phyloP scores from a whole-genome alignment of 352 stramenopile species.

The Pythium plurisporium region DNA sequence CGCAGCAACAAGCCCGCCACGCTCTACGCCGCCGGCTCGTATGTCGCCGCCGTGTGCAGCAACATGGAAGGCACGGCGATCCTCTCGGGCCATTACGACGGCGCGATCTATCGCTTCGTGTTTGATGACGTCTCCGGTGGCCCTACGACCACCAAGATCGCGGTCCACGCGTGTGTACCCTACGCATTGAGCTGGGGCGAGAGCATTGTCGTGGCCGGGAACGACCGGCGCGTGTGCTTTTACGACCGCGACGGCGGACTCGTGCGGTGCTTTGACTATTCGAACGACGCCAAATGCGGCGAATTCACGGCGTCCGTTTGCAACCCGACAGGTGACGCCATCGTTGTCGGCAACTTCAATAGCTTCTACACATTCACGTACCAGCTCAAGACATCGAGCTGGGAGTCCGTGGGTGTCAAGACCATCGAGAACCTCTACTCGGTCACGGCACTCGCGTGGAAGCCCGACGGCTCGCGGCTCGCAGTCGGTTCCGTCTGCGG shows the following conservation, averaged over 20 bases:
- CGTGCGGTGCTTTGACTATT: conserved; percentile 90
- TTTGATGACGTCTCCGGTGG: conserved; percentile 86
- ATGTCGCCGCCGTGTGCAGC: conserved; percentile 80
- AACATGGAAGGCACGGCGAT: conserved; percentile 86
- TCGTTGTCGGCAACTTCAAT: conserved; percentile 94
- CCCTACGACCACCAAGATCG: conserved; percentile 82
- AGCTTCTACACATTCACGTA: conserved; percentile 90
- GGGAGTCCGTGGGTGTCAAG: conserved; percentile 81
- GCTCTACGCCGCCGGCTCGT: conserved; percentile 84
- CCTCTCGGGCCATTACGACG: conserved; percentile 90
- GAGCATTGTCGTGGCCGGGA: conserved; percentile 88
- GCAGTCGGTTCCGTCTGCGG: conserved; percentile 90
- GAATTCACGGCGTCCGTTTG: conserved; percentile 80
- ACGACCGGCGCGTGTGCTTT: conserved; percentile 89
- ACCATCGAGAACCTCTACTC: conserved; percentile 91
- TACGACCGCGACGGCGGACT: conserved; percentile 88
- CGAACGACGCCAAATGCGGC: conserved; percentile 69
- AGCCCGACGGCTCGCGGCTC: conserved; percentile 85
- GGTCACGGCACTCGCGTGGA: conserved; percentile 90
- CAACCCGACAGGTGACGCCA: conserved; percentile 89
- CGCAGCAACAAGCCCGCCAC: conserved; percentile 91
- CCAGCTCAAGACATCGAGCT: conserved; percentile 78
- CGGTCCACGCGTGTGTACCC: conserved; percentile 82
- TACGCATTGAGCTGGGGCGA: conserved; percentile 91
- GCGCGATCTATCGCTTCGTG: conserved; percentile 90